Conservation (phyloP, 106 monocot species). For the Posidonia australis region DNA sequence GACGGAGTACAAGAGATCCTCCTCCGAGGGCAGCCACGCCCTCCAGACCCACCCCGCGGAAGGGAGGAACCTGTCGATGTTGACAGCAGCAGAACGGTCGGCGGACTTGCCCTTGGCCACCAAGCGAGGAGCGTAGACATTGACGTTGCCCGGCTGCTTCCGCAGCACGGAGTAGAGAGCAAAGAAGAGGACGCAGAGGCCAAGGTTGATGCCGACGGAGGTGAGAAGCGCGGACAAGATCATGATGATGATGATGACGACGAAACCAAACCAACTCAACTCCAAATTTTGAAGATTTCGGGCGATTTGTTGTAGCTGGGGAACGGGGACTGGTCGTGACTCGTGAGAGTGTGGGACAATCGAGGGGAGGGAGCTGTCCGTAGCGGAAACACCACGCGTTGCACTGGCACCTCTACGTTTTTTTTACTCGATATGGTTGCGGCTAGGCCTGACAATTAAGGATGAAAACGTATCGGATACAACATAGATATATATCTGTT, state of each 20-base stretch:
- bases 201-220: slow-evolving; percentile 87
- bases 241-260: slow-evolving; percentile 24
- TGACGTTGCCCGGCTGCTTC: slow-evolving; percentile 49
- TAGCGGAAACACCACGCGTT: too few relatives aligned
- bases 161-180: slow-evolving; percentile 62
- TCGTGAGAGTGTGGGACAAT: too few relatives aligned
- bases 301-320: too few relatives aligned
- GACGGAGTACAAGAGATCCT: slow-evolving; percentile 41
- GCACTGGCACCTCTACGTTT: too few relatives aligned
- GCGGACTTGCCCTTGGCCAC: slow-evolving; percentile 39
- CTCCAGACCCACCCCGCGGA: slow-evolving; percentile 56
- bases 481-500: too few relatives aligned
- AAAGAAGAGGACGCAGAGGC: slow-evolving; percentile 62
- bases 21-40: slow-evolving; percentile 64
- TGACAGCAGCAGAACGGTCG: slow-evolving; percentile 12
- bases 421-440: too few relatives aligned
- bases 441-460: too few relatives aligned
- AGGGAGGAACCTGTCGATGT: slow-evolving; percentile 58
- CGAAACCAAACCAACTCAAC: too few relatives aligned
- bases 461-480: too few relatives aligned
- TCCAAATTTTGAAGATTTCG: too few relatives aligned
- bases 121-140: slow-evolving; percentile 66
- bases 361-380: too few relatives aligned
- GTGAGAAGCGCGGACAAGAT: slow-evolving; percentile 86
- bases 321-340: too few relatives aligned